These are phyloP conservation scores for Omphalea diandra DNA, from an alignment of 441 rosid species.

Conservation along the genomic window DNA sequence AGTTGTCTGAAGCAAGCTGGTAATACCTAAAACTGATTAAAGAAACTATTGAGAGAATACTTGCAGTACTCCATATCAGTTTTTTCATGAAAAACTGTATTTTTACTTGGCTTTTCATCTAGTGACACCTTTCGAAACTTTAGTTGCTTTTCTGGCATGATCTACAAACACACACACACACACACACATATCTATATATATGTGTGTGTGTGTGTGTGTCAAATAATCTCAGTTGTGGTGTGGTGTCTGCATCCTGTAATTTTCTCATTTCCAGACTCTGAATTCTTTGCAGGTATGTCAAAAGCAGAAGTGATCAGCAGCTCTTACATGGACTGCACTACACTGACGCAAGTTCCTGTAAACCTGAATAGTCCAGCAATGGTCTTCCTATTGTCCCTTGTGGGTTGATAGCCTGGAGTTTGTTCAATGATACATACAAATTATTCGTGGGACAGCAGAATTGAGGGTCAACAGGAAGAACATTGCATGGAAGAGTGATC, in stretches of 20 bases:
- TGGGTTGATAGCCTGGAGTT: conserved; percentile 89
- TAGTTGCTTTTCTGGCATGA: conserved; percentile 4
- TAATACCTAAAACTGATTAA: neutral
- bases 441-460: conserved; percentile 41
- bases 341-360: conserved; percentile 59
- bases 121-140: neutral
- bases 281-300: conserved; percentile 62
- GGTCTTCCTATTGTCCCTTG: conserved; percentile 81
- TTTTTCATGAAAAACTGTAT: neutral
- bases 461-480: conserved; percentile 55
- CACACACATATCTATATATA: too few relatives aligned
- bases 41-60: neutral
- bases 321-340: conserved; percentile 57
- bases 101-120: neutral
- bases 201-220: too few relatives aligned
- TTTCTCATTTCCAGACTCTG: conserved; percentile 7
- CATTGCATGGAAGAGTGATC: conserved; percentile 85
- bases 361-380: conserved; percentile 59
- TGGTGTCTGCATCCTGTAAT: neutral
- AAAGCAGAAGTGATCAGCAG: conserved; percentile 83
- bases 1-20: neutral
- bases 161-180: too few relatives aligned
- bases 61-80: neutral
- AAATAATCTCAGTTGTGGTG: neutral
- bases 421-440: conserved; percentile 78